phyloP scores from a whole-genome alignment of 257 asterid genomes.

The Penstemon newberryi region DNA sequence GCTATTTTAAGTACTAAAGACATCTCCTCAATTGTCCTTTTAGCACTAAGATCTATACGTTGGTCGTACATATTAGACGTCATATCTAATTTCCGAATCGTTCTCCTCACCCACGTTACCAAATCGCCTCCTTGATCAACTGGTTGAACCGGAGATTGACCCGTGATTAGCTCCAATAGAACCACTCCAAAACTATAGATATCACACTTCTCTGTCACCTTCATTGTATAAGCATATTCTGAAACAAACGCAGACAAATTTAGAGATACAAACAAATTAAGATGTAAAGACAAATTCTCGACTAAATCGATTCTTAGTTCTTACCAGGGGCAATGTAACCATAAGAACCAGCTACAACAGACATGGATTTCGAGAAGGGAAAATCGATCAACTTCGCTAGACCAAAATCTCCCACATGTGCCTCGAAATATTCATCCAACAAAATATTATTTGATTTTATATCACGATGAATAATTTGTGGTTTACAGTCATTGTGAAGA shows the following conservation, averaged over 20 bases:
- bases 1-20: constrained; percentile 79
- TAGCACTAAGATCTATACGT: constrained; percentile 53
- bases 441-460: constrained; percentile 82
- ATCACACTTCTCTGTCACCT: constrained; percentile 90
- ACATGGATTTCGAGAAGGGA: constrained; percentile 77
- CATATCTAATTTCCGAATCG: constrained; percentile 41
- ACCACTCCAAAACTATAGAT: constrained; percentile 88
- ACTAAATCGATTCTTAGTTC: neutral
- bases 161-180: constrained; percentile 69
- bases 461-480: constrained; percentile 81
- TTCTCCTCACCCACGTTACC: constrained; percentile 67
- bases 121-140: constrained; percentile 85
- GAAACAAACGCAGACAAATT: constrained; percentile 23
- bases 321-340: constrained; percentile 98
- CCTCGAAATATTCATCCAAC: constrained; percentile 68
- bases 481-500: constrained; percentile 82
- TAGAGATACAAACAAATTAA: no score
- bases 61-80: constrained; percentile 56
- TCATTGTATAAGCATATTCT: constrained; percentile 95
- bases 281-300: neutral
- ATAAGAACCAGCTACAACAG: constrained; percentile 93
- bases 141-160: constrained; percentile 82
- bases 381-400: constrained; percentile 82
- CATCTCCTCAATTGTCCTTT: constrained; percentile 64
- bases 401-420: constrained; percentile 93